Percentiles rank a stretch among this genome's conserved stretches.
phyloP scores from a whole-genome alignment of 192 early-diverging fungal genomes.

The Coemansia sp. region DNA sequence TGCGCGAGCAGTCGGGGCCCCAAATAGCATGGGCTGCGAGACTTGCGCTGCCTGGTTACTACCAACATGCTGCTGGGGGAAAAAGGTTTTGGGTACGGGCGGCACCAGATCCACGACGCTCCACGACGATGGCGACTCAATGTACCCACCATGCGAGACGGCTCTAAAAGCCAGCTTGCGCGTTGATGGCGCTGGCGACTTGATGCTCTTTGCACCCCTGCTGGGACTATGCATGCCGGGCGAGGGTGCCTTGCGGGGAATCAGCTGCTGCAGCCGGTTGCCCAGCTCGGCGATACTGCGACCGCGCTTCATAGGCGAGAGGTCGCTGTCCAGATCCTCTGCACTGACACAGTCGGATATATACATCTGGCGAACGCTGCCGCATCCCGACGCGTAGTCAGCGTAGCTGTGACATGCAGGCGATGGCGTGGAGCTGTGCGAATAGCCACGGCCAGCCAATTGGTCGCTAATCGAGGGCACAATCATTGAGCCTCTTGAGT shows the following conservation, averaged over 20 bases:
- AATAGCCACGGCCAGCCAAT: background rate
- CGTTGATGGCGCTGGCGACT: background rate
- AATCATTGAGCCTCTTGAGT: background rate
- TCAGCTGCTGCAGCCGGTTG: constrained; percentile 33
- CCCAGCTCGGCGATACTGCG: constrained; percentile 38
- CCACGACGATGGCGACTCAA: constrained; percentile 15
- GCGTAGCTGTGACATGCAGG: background rate
- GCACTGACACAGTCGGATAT: background rate
- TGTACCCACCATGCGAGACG: constrained; percentile 17
- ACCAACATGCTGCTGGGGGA: background rate
- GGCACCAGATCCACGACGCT: constrained; percentile 17
- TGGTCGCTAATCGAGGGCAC: background rate
- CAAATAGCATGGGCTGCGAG: constrained; percentile 16
- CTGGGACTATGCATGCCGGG: background rate
- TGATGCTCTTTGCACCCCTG: background rate
- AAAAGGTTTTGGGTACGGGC: constrained; percentile 9
- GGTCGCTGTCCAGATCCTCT: background rate
- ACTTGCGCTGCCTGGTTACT: background rate
- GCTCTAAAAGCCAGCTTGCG: background rate
- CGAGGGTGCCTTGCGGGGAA: constrained; percentile 30
- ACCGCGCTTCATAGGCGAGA: constrained; percentile 11
- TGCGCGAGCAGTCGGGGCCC: constrained; percentile 11
- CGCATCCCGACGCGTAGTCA: background rate
- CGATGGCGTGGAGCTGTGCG: background rate
- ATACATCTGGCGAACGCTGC: background rate